Base-by-base conservation (phyloP, 345 rosid species). In the Gossypium bickii region DNA sequence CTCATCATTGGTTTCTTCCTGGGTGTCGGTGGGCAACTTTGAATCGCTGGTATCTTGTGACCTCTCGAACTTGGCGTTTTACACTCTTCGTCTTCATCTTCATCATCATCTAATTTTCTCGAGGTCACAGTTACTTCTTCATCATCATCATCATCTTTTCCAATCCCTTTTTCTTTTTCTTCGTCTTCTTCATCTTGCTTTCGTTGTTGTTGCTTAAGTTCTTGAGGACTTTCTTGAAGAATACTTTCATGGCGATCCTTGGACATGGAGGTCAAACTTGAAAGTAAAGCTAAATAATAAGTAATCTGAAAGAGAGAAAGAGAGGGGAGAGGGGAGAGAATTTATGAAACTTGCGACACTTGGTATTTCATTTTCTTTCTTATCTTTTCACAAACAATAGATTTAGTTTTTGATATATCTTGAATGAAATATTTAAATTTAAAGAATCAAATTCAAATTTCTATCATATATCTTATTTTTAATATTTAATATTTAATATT, bases 11-110 rank as follows among this genome's bases (percentile, higher is more conserved):
- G 8, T 24, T 78, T 82, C 86, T 86, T 88, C 72, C 34, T 74
- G 1, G 92, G 92, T 22, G 88, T 83, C 15, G 86, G 85, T 7
- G 92, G 92, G 85, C 92, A 88, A 78, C 87, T 85, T 55, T 64
- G 70, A 56, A 70, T 69, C 7, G 45, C 24, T 18, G 89, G 86
- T 79, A 86, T 86, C 85, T 83, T 88, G 77, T 81, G 80, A 22
- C 82, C 82, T 9, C 79, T 74, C 0, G 90, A 83, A 56, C 77
- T 81, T 9, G 92, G 90, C 22, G 92, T 88, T 56, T 67, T 82
- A 80, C 90, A 86, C 57, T 69, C 75, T 1, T 73, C 77, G 18
- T 12, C 70, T 24, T 18, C 60, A 9, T 55, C 3, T 2, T 55
- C 12, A 6, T 55, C 24, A 29, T 47, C 71, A 2, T 3, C 70